Evolutionary conservation across 1,139 yeast genomes (phyloP), one percentile per base, ranked within the genome.

Genomic region (Insectozyma bohioensis): DNA sequence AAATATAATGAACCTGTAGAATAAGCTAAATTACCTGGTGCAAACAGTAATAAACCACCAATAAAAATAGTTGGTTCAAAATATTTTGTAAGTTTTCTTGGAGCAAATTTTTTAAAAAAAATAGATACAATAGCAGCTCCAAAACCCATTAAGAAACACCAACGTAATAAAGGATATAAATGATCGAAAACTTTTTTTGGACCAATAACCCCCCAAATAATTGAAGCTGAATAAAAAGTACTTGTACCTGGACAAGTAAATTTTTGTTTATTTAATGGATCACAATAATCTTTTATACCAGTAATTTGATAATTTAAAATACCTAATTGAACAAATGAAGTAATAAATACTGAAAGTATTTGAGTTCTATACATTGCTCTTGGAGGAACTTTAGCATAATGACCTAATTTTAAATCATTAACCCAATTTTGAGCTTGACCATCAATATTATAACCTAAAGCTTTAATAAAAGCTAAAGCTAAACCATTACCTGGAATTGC

Each of bases 181-280:
- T 65, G 67, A 35, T 30, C 52, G 46, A 80, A 78, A 6, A 78
- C 72, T 30, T 72, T 64, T 48, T 68, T 65, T 16, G 86, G 86
- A 4, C 85, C 86, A 48, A 80, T 74, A 20, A 73, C 79, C 42
- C 85, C 85, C 85, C 85, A 80, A 22, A 76, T 59, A 12, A 79
- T 64, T 1, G 80, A 69, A 2, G 85, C 76, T 33, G 63, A 63
- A 54, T 66, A 79, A 52, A 62, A 76, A 1, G 75, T 70, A 25
- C 54, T 60, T 12, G 69, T 60, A 29, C 52, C 59, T 19, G 76
- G 78, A 48, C 84, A 78, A 6, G 74, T 58, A 49, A 74, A 76
- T 26, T 60, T 60, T 28, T 67, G 62, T 8, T 47, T 34, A 37
- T 75, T 76, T 20, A 49, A 45, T n/a, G 64, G 54, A 4, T 55